Evolutionary conservation across 1,139 yeast species (phyloP).

Genomic region (Lodderomyces metapsilosis): DNA sequence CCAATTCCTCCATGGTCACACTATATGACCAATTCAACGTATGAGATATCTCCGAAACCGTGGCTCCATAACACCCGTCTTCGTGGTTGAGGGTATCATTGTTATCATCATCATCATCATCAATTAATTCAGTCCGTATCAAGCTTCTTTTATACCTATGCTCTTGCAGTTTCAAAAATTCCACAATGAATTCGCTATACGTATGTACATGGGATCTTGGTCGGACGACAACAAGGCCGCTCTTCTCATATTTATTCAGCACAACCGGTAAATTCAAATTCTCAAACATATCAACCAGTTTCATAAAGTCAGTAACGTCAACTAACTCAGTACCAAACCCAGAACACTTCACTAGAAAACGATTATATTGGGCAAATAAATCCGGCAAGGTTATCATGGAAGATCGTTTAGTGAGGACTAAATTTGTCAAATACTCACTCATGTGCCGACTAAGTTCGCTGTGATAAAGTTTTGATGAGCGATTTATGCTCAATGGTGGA

Average conservation of each 20-base stretch:
- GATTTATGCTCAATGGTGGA: constrained; percentile 33
- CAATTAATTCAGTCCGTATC: constrained; percentile 21
- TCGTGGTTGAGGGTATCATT: constrained; percentile 19
- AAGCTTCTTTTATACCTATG: constrained; percentile 25
- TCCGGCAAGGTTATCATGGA: constrained; percentile 46
- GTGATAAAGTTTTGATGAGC: constrained; percentile 31
- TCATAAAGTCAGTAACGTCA: constrained; percentile 30
- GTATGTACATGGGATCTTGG: constrained; percentile 20
- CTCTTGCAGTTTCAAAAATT: constrained; percentile 25
- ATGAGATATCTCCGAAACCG: constrained; percentile 38
- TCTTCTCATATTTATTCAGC: constrained; percentile 29
- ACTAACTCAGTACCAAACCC: constrained; percentile 44
- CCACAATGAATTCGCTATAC: constrained; percentile 25
- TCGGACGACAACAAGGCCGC: constrained; percentile 36
- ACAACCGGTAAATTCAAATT: constrained; percentile 34
- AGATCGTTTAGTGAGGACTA: constrained; percentile 28
- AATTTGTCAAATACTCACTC: constrained; percentile 47
- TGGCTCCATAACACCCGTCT: constrained; percentile 28
- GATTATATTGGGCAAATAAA: constrained; percentile 42
- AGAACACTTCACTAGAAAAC: constrained; percentile 34
- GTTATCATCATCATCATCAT: constrained; percentile 22
- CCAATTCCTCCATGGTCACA: constrained; percentile 67
- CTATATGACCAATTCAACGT: constrained; percentile 62
- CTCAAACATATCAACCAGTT: constrained; percentile 31
- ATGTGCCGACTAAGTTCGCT: constrained; percentile 48